Conservation (phyloP, 805 yeast species). For the Hanseniaspora thailandica region DNA sequence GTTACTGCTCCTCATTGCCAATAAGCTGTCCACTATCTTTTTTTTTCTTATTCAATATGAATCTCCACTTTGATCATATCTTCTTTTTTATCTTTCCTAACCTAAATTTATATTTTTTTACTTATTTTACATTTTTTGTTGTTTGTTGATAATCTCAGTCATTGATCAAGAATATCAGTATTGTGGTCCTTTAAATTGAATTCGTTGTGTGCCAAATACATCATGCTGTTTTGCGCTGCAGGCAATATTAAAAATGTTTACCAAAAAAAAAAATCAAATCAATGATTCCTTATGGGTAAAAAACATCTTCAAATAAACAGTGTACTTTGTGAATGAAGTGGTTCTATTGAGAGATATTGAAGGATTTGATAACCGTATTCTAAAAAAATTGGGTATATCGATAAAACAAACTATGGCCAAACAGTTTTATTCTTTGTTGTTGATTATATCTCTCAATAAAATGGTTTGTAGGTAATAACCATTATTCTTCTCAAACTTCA, state of each 20-base stretch:
- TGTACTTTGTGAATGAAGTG: background rate
- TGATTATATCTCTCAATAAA: background rate
- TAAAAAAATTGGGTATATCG: background rate
- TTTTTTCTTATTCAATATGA: background rate
- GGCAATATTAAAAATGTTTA: conserved; percentile 4
- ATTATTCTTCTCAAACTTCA: background rate
- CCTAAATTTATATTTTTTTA: background rate
- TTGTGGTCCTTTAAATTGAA: background rate
- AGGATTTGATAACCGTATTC: too few species aligned
- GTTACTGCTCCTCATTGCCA: background rate
- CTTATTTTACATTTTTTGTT: background rate
- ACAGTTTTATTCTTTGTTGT: background rate
- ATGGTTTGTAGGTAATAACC: conserved; percentile 2
- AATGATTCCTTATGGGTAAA: background rate
- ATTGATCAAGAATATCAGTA: background rate
- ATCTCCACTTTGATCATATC: background rate
- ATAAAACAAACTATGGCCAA: conserved; percentile 1
- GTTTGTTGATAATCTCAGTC: background rate
- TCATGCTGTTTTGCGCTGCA: conserved; percentile 16
- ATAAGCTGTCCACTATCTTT: too few species aligned
- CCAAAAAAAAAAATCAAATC: background rate
- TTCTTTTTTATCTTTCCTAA: too few species aligned
- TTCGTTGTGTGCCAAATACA: background rate
- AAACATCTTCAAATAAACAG: background rate
- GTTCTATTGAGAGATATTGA: background rate